Base-by-base conservation (phyloP, 345 rosid species). In the Bretschneidera sinensis region DNA sequence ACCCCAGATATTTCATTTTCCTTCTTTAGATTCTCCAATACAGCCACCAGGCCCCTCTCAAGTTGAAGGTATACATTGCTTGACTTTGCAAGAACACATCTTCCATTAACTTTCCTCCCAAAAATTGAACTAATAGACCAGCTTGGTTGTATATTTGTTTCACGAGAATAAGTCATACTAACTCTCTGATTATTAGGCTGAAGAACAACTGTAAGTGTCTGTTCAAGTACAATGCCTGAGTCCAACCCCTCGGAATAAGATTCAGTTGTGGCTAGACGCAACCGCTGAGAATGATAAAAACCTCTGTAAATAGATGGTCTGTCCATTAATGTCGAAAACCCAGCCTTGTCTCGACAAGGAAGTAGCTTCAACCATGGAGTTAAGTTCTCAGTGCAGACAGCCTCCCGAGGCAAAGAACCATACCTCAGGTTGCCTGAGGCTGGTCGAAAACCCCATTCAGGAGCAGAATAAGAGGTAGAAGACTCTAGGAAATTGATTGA, bases 361-460 rank as follows among this genome's bases (percentile, higher is more conserved):
- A 90, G 97, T 49, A 94, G 79, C 86, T 90, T 94, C 67, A 94
- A 77, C 99, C 99, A 94, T n/a, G 99, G 96, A 65, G 97, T 94
- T 66, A 94, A 78, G 65, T 94, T 94, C 83, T 94, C 99, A 4
- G 99, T 94, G 77, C 96, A 94, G 54, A 90, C 95, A 73, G 99
- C 97, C 78, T 94, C 99, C 54, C 97, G 96, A 5, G 99, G 99
- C 84, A 94, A 61, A 43, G 83, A 71, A 48, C 99, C 97, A 67
- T 94, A 85, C 70, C 96, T 80, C 74, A 94, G 57, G 59, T 79
- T 80, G 45, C 85, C 89, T 17, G 79, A 62, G 35, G 81, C 78
- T 15, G 71, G 76, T 57, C 76, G 78, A 51, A 94, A 90, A 58
- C 90, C 82, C 97, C 88, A 88, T 55, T 83, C 69, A 20, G 97